phyloP scores from a whole-genome alignment of 805 yeast genomes.

The Candida verbasci region DNA sequence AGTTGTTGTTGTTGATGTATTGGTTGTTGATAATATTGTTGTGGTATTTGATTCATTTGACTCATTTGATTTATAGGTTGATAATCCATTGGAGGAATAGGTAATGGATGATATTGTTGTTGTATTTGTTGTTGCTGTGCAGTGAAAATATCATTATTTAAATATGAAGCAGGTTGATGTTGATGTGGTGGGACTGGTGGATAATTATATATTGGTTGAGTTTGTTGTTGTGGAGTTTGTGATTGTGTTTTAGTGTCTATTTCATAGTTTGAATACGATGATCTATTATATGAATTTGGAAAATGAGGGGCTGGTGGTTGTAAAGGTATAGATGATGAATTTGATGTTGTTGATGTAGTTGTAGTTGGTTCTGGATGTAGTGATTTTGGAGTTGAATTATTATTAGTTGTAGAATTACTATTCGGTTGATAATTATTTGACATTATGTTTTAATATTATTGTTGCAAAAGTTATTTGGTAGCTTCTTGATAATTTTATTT shows the following conservation, averaged over 20 bases:
- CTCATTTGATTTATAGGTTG: slow-evolving; percentile 4
- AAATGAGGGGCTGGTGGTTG: background rate
- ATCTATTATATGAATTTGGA: no score
- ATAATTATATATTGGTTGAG: background rate
- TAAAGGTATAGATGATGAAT: background rate
- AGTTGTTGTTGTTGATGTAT: slow-evolving; percentile 5
- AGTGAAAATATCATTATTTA: no score
- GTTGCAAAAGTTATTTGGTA: background rate
- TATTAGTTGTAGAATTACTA: slow-evolving; percentile 3
- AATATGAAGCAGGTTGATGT: no score
- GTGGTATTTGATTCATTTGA: slow-evolving; percentile 2
- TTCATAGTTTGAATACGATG: no score
- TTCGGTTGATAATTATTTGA: slow-evolving; percentile 1
- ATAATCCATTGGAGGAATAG: slow-evolving; percentile 5
- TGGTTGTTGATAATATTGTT: slow-evolving; percentile 4
- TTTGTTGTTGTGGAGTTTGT: background rate
- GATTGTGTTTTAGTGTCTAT: no score
- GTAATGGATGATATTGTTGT: slow-evolving; percentile 5
- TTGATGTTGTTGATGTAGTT: slow-evolving; percentile 1
- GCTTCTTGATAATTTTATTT: background rate
- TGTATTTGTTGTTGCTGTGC: slow-evolving; percentile 6
- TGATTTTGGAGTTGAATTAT: background rate
- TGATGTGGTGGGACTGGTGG: background rate
- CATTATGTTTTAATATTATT: background rate
- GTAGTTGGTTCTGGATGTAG: slow-evolving; percentile 2